Conservation (phyloP, 176 grass and related monocot species). For the Lolium multiflorum region DNA sequence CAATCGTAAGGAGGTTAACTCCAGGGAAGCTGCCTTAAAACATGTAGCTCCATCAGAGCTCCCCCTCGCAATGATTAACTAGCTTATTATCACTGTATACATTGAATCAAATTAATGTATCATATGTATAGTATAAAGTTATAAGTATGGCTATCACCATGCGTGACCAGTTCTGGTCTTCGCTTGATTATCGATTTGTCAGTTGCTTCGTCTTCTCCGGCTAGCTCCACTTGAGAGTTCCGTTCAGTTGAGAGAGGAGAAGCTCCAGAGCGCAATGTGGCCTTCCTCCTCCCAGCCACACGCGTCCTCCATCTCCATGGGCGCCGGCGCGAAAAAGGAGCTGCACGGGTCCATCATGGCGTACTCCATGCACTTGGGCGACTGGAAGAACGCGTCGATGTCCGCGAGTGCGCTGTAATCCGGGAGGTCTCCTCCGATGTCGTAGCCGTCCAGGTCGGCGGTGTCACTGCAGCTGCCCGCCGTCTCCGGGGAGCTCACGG, state of each 20-base stretch:
- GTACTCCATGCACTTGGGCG: constrained; percentile 86
- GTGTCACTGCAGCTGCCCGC: constrained; percentile 26
- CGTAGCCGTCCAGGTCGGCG: not conserved
- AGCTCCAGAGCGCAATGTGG: constrained; percentile 85
- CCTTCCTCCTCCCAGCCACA: constrained; percentile 60
- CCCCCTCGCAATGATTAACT: constrained; percentile 31
- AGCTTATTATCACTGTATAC: constrained; percentile 43
- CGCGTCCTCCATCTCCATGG: constrained; percentile 41
- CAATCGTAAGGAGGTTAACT: constrained; percentile 50
- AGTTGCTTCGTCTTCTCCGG: constrained; percentile 8
- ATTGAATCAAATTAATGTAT: constrained; percentile 34
- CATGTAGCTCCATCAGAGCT: constrained; percentile 62
- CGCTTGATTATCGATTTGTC: constrained; percentile 38
- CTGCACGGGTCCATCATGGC: constrained; percentile 72
- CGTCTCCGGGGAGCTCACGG: constrained; percentile 45
- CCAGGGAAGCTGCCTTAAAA: constrained; percentile 74
- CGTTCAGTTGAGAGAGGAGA: constrained; percentile 47
- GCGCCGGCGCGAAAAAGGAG: constrained; percentile 53
- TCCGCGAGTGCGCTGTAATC: constrained; percentile 51
- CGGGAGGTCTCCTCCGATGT: not conserved
- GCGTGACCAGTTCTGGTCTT: constrained; percentile 28
- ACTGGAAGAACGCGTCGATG: constrained; percentile 77
- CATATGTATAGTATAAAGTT: constrained; percentile 28
- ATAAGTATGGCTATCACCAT: constrained; percentile 34
- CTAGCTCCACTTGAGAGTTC: not conserved